Evolutionary conservation across 805 yeast genomes (phyloP), one percentile per base, ranked within the genome.

Genomic region (Saccharomycopsis fodiens): DNA sequence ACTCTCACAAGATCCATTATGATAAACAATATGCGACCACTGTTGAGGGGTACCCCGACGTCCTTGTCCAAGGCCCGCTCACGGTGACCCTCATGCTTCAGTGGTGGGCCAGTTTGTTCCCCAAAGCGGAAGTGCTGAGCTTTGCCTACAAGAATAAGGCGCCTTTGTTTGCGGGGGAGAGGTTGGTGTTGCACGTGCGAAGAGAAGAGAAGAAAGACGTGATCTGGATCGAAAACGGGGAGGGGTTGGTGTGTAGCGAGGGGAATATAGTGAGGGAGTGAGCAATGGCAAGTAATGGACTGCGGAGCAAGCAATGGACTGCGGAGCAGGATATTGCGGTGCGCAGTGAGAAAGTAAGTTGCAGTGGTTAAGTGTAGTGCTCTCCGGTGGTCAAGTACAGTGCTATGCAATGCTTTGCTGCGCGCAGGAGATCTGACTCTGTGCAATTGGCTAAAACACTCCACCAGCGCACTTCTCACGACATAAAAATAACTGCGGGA

Each of bases 1-100:
- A 91, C 59, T 70, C 94, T 3, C 98, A 91, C 62, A 72, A 73
- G 47, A 85, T 91, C 34, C 98, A 91, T 63, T 80, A 78, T 60
- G 85, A 85, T 57, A 59, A 61, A 4, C 52, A 52, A 1, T 85
- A 85, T 58, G 71, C 86, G 5, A 54, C 44, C 3, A 46, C 57
- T 0, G 56, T 55, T 2, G 97, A 91, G 56, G 69, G 74, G 1
- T 74, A 86, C 41, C 79, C 81, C 0, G 66, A 68, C 30, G 60
- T 80, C 0, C 63, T 91, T 1, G 79, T 82, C 0, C 95, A 85
- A 38, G 98, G 96, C 0, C 96, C 97, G 0, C 67, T 89, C 44
- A 65, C 84, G 47, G 72, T 84, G 1, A 78, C 82, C 6, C 52
- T 84, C 32, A 53, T 78, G 31, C 58, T 85, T 27, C 73, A 75